Conservation (phyloP, 23 red algal genomes). For the Gracilaria vermiculophylla region DNA sequence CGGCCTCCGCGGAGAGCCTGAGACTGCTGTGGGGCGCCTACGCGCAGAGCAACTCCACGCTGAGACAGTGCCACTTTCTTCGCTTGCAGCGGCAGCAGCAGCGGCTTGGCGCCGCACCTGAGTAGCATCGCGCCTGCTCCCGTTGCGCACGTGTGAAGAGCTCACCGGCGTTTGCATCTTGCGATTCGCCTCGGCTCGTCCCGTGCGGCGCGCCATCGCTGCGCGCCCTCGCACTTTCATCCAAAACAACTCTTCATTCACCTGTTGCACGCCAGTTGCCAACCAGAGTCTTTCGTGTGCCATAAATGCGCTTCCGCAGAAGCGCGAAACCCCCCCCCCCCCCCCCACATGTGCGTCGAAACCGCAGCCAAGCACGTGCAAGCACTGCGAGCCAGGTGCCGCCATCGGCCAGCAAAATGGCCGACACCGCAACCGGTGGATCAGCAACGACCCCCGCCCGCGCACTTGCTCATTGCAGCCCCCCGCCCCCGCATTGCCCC, state of each 20-base stretch:
- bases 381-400: no score
- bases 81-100: not conserved
- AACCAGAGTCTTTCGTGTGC: not conserved
- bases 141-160: not conserved
- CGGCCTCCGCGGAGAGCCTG: not conserved
- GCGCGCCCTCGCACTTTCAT: no score
- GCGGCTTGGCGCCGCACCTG: not conserved
- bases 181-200: not conserved
- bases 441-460: no score
- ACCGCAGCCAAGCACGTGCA: no score
- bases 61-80: constrained; percentile 12
- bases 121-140: not conserved
- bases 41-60: not conserved
- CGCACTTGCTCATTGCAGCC: no score
- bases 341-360: no score
- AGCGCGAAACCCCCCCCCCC: no score
- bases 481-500: no score
- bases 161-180: not conserved
- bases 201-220: no score
- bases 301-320: not conserved
- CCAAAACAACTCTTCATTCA: not conserved
- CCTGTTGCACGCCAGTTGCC: no score
- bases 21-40: not conserved
- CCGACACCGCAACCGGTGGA: no score
- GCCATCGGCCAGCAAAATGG: no score